These are phyloP conservation scores for Ceratocystis cacaofunesta DNA, from an alignment of 2,329 filamentous ascomycete genomes.

Conservation along the genomic window DNA sequence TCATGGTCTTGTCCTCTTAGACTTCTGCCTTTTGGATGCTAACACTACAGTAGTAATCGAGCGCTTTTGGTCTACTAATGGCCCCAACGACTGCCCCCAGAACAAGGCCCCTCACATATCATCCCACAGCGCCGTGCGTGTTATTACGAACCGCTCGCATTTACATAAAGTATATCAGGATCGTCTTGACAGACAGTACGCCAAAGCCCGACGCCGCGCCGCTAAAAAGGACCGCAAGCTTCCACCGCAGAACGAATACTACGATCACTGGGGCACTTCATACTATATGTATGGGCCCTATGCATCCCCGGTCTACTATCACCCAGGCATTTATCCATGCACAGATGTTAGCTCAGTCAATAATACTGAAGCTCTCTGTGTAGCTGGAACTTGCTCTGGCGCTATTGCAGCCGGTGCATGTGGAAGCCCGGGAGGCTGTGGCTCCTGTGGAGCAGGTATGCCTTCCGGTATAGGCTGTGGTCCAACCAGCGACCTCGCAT, in stretches of 20 bases:
- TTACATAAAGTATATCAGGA: constrained; percentile 19
- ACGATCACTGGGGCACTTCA: constrained; percentile 39
- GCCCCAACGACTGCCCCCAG: constrained; percentile 35
- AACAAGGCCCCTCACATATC: constrained; percentile 55
- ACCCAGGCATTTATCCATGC: constrained; percentile 32
- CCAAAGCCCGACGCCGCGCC: constrained; percentile 36
- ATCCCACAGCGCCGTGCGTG: constrained; percentile 51
- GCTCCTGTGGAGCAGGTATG: constrained; percentile 17
- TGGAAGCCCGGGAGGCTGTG: constrained; percentile 28
- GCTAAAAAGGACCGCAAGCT: constrained; percentile 34
- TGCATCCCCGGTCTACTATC: constrained; percentile 30
- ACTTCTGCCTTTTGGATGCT: not conserved
- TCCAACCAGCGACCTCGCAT: not conserved
- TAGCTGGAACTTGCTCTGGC: constrained; percentile 34
- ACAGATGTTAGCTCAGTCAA: constrained; percentile 27
- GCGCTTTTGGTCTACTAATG: constrained; percentile 34
- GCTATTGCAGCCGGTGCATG: constrained; percentile 32
- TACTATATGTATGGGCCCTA: constrained; percentile 37
- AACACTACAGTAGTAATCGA: constrained; percentile 22
- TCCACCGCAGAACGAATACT: constrained; percentile 35
- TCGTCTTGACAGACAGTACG: constrained; percentile 41
- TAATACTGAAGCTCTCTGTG: constrained; percentile 21
- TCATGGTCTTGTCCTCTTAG: not conserved
- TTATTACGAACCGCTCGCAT: not conserved
- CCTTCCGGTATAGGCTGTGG: constrained; percentile 18